Conservation (phyloP, 352 stramenopile genomes). For the Phytopythium helicoides region DNA sequence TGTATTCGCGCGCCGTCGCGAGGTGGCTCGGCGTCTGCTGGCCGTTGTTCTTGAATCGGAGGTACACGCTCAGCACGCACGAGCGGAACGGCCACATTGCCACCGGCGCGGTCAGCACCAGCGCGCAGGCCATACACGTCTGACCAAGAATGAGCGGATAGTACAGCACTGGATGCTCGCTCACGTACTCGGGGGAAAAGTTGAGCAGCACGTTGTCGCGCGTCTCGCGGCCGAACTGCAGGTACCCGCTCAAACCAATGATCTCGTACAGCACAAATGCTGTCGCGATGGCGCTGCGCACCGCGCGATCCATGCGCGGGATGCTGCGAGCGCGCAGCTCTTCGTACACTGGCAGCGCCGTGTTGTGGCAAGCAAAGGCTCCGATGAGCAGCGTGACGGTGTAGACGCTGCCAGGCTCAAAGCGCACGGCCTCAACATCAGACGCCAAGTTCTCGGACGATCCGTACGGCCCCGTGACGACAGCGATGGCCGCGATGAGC, state of each 20-base stretch:
- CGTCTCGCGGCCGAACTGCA: constrained; percentile 60
- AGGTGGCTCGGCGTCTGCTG: constrained; percentile 60
- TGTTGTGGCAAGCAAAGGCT: constrained; percentile 78
- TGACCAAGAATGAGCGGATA: constrained; percentile 55
- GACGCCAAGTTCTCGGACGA: not conserved
- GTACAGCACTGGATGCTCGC: constrained; percentile 32
- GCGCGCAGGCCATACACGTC: constrained; percentile 58
- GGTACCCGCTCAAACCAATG: constrained; percentile 67
- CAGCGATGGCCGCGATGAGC: constrained; percentile 37
- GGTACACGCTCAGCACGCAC: constrained; percentile 62
- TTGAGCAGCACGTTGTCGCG: constrained; percentile 80
- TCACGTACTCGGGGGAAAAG: constrained; percentile 63
- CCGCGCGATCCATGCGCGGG: constrained; percentile 60
- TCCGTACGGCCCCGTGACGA: constrained; percentile 10
- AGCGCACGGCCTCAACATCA: constrained; percentile 38
- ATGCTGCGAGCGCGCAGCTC: constrained; percentile 57
- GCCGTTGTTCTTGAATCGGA: constrained; percentile 63
- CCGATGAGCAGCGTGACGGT: constrained; percentile 74
- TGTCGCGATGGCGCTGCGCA: constrained; percentile 53
- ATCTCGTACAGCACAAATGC: constrained; percentile 71
- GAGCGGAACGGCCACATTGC: constrained; percentile 81
- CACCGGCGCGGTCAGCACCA: constrained; percentile 65
- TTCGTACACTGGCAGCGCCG: constrained; percentile 72
- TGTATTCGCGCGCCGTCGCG: constrained; percentile 43
- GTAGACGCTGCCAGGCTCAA: constrained; percentile 65